Conservation (phyloP, 2,329 filamentous ascomycete genomes). For the Herpomyces periplanetae region DNA sequence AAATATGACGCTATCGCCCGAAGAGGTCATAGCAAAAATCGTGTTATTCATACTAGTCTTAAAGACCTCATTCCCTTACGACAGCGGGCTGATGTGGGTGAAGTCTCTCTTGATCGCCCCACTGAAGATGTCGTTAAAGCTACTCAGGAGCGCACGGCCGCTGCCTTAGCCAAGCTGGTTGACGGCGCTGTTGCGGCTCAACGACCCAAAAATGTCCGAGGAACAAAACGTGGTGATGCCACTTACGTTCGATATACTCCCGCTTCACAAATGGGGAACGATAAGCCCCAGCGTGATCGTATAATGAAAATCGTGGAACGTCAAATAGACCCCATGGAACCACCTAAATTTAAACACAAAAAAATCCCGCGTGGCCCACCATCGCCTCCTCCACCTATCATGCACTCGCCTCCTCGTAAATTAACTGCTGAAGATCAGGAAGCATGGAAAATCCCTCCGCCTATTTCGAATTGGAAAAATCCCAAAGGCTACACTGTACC, state of each 20-base stretch:
- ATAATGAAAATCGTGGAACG: constrained; percentile 96
- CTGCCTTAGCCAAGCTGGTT: constrained; percentile 42
- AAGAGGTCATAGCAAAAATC: constrained; percentile 42
- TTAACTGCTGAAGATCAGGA: constrained; percentile 89
- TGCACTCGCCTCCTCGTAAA: constrained; percentile 78
- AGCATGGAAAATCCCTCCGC: constrained; percentile 62
- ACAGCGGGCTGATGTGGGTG: constrained; percentile 64
- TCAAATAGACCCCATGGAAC: constrained; percentile 77
- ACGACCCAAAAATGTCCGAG: constrained; percentile 76
- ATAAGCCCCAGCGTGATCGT: constrained; percentile 46
- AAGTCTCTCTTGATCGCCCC: constrained; percentile 51
- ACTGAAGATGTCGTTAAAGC: constrained; percentile 45
- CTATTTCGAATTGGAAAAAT: constrained; percentile 96
- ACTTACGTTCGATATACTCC: constrained; percentile 89
- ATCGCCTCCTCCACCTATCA: constrained; percentile 60
- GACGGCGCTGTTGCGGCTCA: constrained; percentile 57
- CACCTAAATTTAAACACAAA: constrained; percentile 94
- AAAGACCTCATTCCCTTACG: constrained; percentile 81
- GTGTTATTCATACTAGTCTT: constrained; percentile 75
- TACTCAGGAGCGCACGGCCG: constrained; percentile 55
- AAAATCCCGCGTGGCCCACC: constrained; percentile 79
- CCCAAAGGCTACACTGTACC: constrained; percentile 91
- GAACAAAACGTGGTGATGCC: constrained; percentile 36
- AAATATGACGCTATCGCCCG: constrained; percentile 84
- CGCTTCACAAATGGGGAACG: constrained; percentile 78